phyloP scores from a whole-genome alignment of 2,329 filamentous ascomycete species.

The Pseudogymnoascus sp. region DNA sequence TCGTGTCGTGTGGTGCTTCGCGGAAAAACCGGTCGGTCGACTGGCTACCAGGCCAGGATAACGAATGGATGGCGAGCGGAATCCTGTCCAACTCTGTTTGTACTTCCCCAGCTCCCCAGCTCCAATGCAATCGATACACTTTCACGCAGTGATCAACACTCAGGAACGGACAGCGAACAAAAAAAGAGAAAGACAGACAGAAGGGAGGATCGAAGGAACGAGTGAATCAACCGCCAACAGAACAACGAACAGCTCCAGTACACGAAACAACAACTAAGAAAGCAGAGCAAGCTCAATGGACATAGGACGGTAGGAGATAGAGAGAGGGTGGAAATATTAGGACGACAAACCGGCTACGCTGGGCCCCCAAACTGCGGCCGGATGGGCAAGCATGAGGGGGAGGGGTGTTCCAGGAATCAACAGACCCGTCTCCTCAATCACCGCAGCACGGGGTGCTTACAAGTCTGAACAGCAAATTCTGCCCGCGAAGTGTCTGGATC shows the following conservation, averaged over 20 bases:
- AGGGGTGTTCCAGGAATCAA: not conserved
- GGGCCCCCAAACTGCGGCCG: not conserved
- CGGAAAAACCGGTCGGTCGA: slow-evolving; percentile 28
- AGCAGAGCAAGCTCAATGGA: slow-evolving; percentile 8
- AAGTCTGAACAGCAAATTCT: not conserved
- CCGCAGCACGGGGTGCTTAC: not conserved
- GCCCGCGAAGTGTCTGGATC: not conserved
- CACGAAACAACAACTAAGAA: slow-evolving; percentile 2
- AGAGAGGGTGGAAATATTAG: slow-evolving; percentile 1
- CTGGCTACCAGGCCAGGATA: slow-evolving; percentile 25
- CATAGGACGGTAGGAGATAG: not conserved
- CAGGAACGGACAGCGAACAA: slow-evolving; percentile 19
- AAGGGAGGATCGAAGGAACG: slow-evolving; percentile 11
- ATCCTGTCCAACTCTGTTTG: slow-evolving; percentile 4
- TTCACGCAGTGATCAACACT: slow-evolving; percentile 9
- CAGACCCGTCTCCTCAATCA: not conserved
- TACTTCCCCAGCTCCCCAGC: not conserved
- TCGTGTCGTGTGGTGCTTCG: not conserved
- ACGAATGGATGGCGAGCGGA: slow-evolving; percentile 17
- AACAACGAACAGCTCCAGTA: slow-evolving; percentile 10
- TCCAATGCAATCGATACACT: not conserved
- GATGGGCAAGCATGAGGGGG: not conserved
- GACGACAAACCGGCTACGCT: not conserved
- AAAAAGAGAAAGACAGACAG: slow-evolving; percentile 22
- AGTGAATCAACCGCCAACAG: slow-evolving; percentile 15